Evolutionary conservation across 768 basidiomycete species (phyloP), one percentile per base, ranked within the genome.

Genomic region (Trametes punicea): DNA sequence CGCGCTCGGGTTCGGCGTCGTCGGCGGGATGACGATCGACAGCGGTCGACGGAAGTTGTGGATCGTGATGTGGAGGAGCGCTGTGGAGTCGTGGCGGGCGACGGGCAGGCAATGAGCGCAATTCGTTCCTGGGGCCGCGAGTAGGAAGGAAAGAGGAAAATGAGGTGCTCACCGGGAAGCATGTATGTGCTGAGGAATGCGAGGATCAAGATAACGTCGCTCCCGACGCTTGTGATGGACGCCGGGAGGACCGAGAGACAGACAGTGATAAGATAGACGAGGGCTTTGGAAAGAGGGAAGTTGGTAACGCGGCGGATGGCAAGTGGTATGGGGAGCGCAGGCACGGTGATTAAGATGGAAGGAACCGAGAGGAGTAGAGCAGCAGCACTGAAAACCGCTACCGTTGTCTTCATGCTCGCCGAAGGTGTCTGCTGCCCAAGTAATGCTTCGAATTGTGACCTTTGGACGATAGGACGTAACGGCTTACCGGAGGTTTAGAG

Each of bases 21-120:
- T 75, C 15, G 75, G 72, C n/a, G 84, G 87, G 33, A 93, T 79
- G 52, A 96, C 79, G 65, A 97, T 97, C 0, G 90, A 77, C 3
- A 94, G 76, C 2, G 94, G 94, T 2, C 84, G 83, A 55, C 84
- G 84, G 73, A 97, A 86, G 66, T 91, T 85, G 73, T 96, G 93
- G 4, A 85, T 83, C 25, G 80, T 78, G 61, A 96, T 83, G 72
- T 95, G 93, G 51, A 90, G 71, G 46, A 92, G 65, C 15, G 91
- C 88, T 80, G 66, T 23, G 42, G 49, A 44, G 6, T 23, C 27
- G 9, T 46, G 31, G 45, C 23, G 18, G 16, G n/a, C n/a, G n/a
- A n/a, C n/a, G n/a, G n/a, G n/a, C n/a, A n/a, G n/a, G 13, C 15
- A 36, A n/a, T 36, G 34, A 36, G 13, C 5, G n/a, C 34, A 36